Evolutionary conservation across 2,329 filamentous ascomycete species (phyloP).

Genomic region (Lachnellula subtilissima): DNA sequence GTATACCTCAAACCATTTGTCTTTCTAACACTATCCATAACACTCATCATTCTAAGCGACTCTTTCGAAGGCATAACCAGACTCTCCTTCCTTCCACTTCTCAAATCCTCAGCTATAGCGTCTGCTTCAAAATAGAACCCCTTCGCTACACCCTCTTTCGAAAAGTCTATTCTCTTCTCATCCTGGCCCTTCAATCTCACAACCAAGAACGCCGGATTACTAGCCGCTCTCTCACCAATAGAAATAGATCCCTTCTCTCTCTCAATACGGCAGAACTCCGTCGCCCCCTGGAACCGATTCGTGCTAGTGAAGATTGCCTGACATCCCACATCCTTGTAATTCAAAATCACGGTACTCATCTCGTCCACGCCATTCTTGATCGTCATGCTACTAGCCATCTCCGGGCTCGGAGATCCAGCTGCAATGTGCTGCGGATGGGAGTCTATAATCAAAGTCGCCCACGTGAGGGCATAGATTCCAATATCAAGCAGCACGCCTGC

Average conservation of each 20-base stretch:
- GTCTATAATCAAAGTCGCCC: constrained; percentile 58
- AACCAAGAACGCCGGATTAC: not conserved
- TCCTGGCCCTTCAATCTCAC: constrained; percentile 30
- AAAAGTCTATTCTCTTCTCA: constrained; percentile 20
- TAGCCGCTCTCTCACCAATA: constrained; percentile 49
- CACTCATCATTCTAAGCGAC: constrained; percentile 60
- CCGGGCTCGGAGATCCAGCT: not conserved
- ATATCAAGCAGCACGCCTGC: constrained; percentile 61
- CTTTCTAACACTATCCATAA: constrained; percentile 61
- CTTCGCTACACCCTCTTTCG: constrained; percentile 42
- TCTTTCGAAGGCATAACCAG: constrained; percentile 51
- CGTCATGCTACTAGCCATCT: constrained; percentile 42
- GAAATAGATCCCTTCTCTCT: constrained; percentile 53
- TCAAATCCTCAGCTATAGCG: constrained; percentile 54
- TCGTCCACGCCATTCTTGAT: constrained; percentile 56
- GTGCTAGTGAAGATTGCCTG: not conserved
- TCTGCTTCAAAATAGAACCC: constrained; percentile 67
- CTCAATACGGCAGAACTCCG: constrained; percentile 3
- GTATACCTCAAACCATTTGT: constrained; percentile 57
- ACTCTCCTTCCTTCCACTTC: constrained; percentile 56
- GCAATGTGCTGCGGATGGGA: constrained; percentile 32
- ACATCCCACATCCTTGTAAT: constrained; percentile 45
- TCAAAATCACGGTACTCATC: constrained; percentile 54
- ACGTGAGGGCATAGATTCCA: constrained; percentile 63
- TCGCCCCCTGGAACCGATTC: not conserved